Evolutionary conservation across 768 basidiomycete genomes (phyloP).

Genomic region (Lactifluus rugatus): DNA sequence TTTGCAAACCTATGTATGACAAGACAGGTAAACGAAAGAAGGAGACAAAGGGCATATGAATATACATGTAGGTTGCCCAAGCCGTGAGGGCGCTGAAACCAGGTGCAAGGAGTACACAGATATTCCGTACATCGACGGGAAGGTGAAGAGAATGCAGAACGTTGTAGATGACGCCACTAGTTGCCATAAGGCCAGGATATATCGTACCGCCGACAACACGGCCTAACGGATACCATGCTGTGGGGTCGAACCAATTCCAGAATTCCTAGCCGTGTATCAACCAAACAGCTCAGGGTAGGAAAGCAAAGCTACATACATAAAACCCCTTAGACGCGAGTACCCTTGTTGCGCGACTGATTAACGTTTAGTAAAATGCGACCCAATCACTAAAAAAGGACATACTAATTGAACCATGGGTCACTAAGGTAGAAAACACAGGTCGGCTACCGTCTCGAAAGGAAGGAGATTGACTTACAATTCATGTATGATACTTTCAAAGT

Average conservation of each 20-base stretch:
- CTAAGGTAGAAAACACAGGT: slow-evolving; percentile 30
- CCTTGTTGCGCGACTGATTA: slow-evolving; percentile 78
- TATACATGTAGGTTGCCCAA: slow-evolving; percentile 89
- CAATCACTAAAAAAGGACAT: slow-evolving; percentile 28
- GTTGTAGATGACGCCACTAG: slow-evolving; percentile 95
- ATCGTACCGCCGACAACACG: slow-evolving; percentile 98
- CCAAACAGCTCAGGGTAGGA: not conserved
- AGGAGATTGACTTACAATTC: slow-evolving; percentile 68
- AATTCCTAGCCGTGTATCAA: slow-evolving; percentile 54
- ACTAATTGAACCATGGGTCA: slow-evolving; percentile 99
- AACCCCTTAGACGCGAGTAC: slow-evolving; percentile 90
- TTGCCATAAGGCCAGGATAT: slow-evolving; percentile 97
- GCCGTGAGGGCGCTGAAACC: slow-evolving; percentile 96
- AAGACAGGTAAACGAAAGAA: not conserved
- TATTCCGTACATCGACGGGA: slow-evolving; percentile 94
- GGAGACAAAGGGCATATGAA: not conserved
- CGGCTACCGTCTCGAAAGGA: not conserved
- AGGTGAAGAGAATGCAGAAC: slow-evolving; percentile 79
- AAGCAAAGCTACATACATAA: slow-evolving; percentile 53
- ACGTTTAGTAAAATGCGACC: not conserved
- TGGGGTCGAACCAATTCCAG: slow-evolving; percentile 99
- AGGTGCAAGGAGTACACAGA: slow-evolving; percentile 94
- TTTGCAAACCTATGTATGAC: slow-evolving; percentile 81
- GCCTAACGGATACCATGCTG: slow-evolving; percentile 98
- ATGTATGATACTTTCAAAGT: slow-evolving; percentile 99